These are phyloP conservation scores for Amanita pallidorosea DNA, from an alignment of 768 basidiomycete genomes.

Conservation along the genomic window DNA sequence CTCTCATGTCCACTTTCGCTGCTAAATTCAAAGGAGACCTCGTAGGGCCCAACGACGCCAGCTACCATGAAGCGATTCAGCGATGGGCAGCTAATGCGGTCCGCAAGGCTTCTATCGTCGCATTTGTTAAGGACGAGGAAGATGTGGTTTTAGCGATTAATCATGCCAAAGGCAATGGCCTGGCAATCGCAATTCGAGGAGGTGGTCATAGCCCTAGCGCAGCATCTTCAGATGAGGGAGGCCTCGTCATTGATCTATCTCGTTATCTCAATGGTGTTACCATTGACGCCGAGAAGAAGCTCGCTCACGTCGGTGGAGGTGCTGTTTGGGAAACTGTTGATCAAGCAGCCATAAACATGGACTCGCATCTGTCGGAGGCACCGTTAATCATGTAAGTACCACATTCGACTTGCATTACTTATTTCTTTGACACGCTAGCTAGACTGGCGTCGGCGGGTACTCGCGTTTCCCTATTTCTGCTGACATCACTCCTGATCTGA, in stretches of 20 bases:
- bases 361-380: constrained; percentile 35
- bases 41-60: constrained; percentile 23
- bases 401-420: neutral
- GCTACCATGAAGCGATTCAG: constrained; percentile 26
- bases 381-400: constrained; percentile 35
- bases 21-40: constrained; percentile 23
- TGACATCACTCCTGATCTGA: neutral
- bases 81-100: constrained; percentile 35
- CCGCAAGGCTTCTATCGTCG: constrained; percentile 29
- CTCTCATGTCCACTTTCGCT: constrained; percentile 8
- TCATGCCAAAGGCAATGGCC: constrained; percentile 21
- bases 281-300: constrained; percentile 26
- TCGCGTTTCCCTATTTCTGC: constrained; percentile 6
- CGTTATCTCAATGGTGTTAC: constrained; percentile 25
- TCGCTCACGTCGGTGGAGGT: constrained; percentile 35
- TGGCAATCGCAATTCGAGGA: constrained; percentile 33
- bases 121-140: constrained; percentile 27
- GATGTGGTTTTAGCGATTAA: constrained; percentile 27
- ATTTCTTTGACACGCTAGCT: neutral
- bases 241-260: constrained; percentile 40
- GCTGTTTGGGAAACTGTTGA: constrained; percentile 37
- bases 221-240: constrained; percentile 32
- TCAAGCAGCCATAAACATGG: constrained; percentile 30
- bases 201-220: constrained; percentile 37
- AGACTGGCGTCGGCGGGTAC: constrained; percentile 44